Evolutionary conservation across 2,329 filamentous ascomycete genomes (phyloP), one percentile per base, ranked within the genome.

Genomic region (Biscogniauxia sp.): DNA sequence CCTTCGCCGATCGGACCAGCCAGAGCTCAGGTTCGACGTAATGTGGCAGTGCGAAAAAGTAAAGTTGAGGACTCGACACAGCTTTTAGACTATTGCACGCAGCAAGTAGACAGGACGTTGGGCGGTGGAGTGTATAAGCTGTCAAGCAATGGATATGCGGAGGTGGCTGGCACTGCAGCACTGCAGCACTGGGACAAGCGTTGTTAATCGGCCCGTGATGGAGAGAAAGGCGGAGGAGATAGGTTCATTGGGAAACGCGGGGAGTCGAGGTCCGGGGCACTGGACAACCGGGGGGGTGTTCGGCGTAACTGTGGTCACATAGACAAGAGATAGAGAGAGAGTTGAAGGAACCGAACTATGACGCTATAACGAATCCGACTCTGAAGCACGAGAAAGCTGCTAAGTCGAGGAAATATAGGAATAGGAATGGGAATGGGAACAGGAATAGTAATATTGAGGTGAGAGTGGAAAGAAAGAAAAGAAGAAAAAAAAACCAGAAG

Each of bases 141-240:
- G 15, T 61, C 51, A 56, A 53, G 56, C 61, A 63, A 64, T 59
- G 59, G 64, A 61, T 63, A 64, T 64, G 62, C 60, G 65, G 63
- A 68, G 62, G 67, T 63, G 63, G 63, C 56, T 66, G 67, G 66
- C 67, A 66, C 59, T 66, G 69, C 68, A 64, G 66, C 67, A 66
- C 59, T 66, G 69, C 68, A 64, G 68, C 61, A 66, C 70, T 64
- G 64, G 64, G 64, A 65, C 61, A 64, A 64, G 60, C 61, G 57
- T 69, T 66, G 53, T 67, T 71, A 74, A 73, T 74, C 71, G 71
- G 71, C 72, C 72, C 72, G 72, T 73, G 66, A 66, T 56, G 68
- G 66, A 65, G 67, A 67, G 65, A 68, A 68, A 70, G 72, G 70
- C 68, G 71, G 71, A 72, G 70, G 70, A 61, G 67, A 50, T 62